Evolutionary conservation across 371 early-diverging fungal genomes (phyloP).

Genomic region (Mortierella polycephala): DNA sequence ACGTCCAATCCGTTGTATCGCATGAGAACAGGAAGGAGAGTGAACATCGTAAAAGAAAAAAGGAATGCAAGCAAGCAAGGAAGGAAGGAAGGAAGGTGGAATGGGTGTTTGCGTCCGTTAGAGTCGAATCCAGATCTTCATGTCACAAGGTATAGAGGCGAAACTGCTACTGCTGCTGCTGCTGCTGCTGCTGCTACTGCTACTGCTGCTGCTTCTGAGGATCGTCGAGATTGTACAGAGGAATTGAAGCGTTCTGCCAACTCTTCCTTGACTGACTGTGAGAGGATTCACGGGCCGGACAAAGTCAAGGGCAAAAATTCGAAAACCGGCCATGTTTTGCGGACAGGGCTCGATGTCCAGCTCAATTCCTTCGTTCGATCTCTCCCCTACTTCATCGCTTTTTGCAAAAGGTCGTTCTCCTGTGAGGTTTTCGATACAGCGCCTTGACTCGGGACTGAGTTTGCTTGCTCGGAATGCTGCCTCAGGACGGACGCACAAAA

Average conservation of each 20-base stretch:
- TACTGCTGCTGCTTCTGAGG: too few species aligned
- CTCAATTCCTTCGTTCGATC: background rate
- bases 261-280: too few species aligned
- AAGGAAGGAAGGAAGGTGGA: constrained; percentile 2
- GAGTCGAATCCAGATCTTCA: constrained; percentile 16
- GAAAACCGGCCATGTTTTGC: too few species aligned
- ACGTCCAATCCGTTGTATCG: background rate
- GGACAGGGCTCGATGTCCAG: too few species aligned
- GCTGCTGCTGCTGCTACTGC: too few species aligned
- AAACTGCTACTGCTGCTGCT: background rate
- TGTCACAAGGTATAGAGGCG: background rate
- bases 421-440: background rate
- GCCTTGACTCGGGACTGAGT: background rate
- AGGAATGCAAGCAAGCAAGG: background rate
- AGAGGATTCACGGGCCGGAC: too few species aligned
- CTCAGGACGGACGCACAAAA: too few species aligned
- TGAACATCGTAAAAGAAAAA: background rate
- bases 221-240: too few species aligned
- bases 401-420: background rate
- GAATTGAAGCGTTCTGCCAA: too few species aligned
- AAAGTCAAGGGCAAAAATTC: too few species aligned
- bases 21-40: background rate
- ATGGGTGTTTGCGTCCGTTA: constrained; percentile 21
- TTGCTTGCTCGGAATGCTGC: too few species aligned
- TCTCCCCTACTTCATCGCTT: background rate